Conservation (phyloP, 78 protist genomes). For the slime mould (Dictyostelium discoideum) region DNA sequence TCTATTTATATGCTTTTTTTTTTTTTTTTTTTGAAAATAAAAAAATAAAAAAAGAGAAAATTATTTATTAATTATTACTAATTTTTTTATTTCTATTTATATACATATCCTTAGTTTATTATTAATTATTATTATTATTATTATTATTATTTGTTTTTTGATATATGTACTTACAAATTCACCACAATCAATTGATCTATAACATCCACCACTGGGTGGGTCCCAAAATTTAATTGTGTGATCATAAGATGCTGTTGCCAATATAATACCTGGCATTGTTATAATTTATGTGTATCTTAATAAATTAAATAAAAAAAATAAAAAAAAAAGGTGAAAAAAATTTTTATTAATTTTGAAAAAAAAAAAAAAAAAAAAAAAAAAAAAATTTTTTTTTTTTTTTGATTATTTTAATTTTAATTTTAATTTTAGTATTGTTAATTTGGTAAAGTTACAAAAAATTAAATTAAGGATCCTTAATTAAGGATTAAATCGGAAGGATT, state of each 20-base stretch:
- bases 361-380: conserved; percentile 1
- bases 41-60: not conserved
- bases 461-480: no score
- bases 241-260: conserved; percentile 97
- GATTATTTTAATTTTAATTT: not conserved
- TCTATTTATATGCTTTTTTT: conserved; percentile 92
- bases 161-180: conserved; percentile 86
- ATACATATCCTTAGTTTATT: no score
- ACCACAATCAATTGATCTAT: conserved; percentile 90
- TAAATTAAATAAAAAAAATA: not conserved
- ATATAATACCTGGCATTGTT: conserved; percentile 76
- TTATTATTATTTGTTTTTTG: no score
- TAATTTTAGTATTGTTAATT: not conserved
- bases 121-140: no score
- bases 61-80: not conserved
- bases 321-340: not conserved
- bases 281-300: not conserved
- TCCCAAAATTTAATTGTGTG: conserved; percentile 99
- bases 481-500: no score
- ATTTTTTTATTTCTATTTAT: not conserved
- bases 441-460: no score
- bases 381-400: not conserved
- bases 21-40: no score
- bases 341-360: not conserved
- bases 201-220: conserved; percentile 94